Evolutionary conservation across 768 basidiomycete species (phyloP).

Genomic region (Termitomyces sp.): DNA sequence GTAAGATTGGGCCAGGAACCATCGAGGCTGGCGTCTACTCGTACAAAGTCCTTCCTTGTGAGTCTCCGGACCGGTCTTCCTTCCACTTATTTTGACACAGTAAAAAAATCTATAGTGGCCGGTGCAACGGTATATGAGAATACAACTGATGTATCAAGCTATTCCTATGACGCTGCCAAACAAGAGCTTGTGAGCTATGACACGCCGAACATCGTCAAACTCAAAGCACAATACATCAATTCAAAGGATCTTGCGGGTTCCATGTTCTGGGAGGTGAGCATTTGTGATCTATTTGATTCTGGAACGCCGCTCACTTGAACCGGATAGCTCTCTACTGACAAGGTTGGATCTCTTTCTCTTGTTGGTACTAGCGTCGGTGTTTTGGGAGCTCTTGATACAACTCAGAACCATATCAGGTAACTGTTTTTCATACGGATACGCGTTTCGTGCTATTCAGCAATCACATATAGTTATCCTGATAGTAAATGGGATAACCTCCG

Average conservation of each 20-base stretch:
- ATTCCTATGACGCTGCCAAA: slow-evolving; percentile 68
- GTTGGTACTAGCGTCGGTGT: slow-evolving; percentile 42
- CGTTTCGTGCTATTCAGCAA: neutral
- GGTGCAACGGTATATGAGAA: slow-evolving; percentile 65
- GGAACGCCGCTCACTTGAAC: neutral
- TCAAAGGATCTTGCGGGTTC: slow-evolving; percentile 57
- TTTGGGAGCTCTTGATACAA: slow-evolving; percentile 54
- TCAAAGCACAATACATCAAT: slow-evolving; percentile 67
- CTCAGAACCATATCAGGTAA: slow-evolving; percentile 60
- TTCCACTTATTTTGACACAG: neutral
- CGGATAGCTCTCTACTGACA: slow-evolving; percentile 52
- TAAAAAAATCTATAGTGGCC: slow-evolving; percentile 26
- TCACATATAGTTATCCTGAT: slow-evolving; percentile 45
- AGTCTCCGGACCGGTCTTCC: slow-evolving; percentile 9
- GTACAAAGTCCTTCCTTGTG: slow-evolving; percentile 66
- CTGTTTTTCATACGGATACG: neutral
- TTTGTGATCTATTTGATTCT: neutral
- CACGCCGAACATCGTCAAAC: slow-evolving; percentile 56
- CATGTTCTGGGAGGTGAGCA: slow-evolving; percentile 67
- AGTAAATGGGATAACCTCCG: slow-evolving; percentile 72
- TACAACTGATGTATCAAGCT: slow-evolving; percentile 63
- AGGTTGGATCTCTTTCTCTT: slow-evolving; percentile 52
- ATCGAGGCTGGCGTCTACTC: slow-evolving; percentile 70
- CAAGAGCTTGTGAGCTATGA: slow-evolving; percentile 75
- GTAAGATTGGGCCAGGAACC: slow-evolving; percentile 66